Evolutionary conservation across 352 stramenopile genomes (phyloP), one percentile per base, ranked within the genome.

Genomic region (Pythium brachiatum): DNA sequence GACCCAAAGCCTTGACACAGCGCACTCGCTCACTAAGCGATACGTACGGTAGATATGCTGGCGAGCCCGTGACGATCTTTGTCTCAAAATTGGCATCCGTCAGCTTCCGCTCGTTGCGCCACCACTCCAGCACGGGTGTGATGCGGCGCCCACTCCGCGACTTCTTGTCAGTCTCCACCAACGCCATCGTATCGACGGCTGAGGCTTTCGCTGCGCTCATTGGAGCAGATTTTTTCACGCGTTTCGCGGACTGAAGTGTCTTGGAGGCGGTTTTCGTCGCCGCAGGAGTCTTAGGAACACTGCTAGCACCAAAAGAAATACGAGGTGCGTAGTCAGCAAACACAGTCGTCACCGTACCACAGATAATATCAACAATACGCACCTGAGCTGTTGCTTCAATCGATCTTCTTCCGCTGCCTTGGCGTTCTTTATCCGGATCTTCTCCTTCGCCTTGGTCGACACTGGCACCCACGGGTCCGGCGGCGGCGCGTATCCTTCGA

Each of bases 41-140:
- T 11, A 66, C 69, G 21, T 64, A 76, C 69, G 66, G 48, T 13
- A 76, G 39, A 38, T 60, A 71, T 2, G 69, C 57, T 0, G 69
- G 69, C 0, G 69, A 76, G 18, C 69, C 62, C 23, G 26, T 32
- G 16, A 71, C 53, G 16, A 78, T 66, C 34, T 64, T 52, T 1
- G 64, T 63, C 18, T 70, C 64, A 32, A 65, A 69, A 25, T 68
- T 57, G 7, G 54, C 60, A 32, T 67, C 53, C 2, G 64, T 65
- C 29, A 58, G 12, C 31, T 65, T 53, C 8, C 60, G 64, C 39
- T 82, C 74, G 41, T 69, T 71, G 27, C 72, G 75, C 75, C 76
- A 82, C 76, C 76, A 85, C 25, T 80, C 75, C 72, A 85, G 77
- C 54, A 77, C 60, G 0, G 73, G 73, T 2, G 65, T 78, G 27